A percentile compares a stretch with the other conserved stretches of the same genome.
Evolutionary conservation across 2,329 filamentous ascomycete genomes (phyloP).

Genomic region (Neoascochyta sp.): DNA sequence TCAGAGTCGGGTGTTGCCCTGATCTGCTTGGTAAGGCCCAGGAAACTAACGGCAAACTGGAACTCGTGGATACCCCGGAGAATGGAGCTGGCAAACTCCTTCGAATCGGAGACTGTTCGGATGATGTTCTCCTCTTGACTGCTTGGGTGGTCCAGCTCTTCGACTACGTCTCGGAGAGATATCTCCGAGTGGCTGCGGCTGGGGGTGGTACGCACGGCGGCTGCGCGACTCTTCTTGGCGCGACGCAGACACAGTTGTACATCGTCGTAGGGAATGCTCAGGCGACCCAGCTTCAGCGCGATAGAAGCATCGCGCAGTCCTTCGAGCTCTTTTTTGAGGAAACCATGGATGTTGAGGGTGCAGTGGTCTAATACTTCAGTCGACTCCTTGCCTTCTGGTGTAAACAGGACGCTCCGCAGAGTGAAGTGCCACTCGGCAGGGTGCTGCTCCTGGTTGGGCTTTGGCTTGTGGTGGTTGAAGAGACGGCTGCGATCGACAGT

Average conservation of each 20-base stretch:
- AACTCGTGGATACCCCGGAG: conserved; percentile 92
- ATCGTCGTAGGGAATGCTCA: conserved; percentile 90
- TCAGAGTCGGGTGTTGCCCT: conserved; percentile 63
- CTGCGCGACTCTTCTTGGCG: conserved; percentile 47
- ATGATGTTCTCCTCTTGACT: conserved; percentile 66
- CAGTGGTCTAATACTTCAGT: conserved; percentile 85
- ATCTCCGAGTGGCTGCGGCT: conserved; percentile 49
- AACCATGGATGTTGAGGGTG: conserved; percentile 85
- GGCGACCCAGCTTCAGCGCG: conserved; percentile 81
- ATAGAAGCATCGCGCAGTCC: conserved; percentile 88
- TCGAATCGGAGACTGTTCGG: conserved; percentile 83
- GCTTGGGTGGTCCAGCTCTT: conserved; percentile 68
- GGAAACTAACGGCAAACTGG: conserved; percentile 88
- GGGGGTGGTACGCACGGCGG: conserved; percentile 14
- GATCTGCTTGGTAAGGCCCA: conserved; percentile 79
- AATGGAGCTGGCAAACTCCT: conserved; percentile 86
- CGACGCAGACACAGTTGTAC: conserved; percentile 60
- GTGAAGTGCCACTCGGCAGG: conserved; percentile 95
- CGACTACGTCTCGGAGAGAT: conserved; percentile 67
- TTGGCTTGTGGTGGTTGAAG: conserved; percentile 63
- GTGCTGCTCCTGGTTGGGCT: conserved; percentile 55
- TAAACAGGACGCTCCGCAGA: conserved; percentile 82
- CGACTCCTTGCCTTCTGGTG: conserved; percentile 76
- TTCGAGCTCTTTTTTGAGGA: conserved; percentile 78
- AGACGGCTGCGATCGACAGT: conserved; percentile 87